These are phyloP conservation scores for Exobasidium cylindrosporum DNA, from an alignment of 1,284 basidiomycete genomes.

Conservation along the genomic window DNA sequence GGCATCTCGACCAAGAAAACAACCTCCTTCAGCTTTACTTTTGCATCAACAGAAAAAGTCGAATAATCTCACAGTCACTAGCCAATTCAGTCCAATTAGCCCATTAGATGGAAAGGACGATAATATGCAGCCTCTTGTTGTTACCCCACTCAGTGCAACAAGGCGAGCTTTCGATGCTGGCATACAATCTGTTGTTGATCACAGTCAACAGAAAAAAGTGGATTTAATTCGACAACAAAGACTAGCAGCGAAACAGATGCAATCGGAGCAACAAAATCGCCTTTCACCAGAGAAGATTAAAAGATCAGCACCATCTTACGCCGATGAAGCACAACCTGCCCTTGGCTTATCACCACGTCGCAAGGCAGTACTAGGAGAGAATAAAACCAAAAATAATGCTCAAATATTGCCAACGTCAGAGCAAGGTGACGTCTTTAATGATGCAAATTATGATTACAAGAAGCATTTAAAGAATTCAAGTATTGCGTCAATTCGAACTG, in stretches of 20 bases:
- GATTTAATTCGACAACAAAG: conserved; percentile 1
- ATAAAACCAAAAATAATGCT: conserved; percentile 5
- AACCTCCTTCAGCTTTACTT: conserved; percentile 33
- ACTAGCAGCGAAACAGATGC: conserved; percentile 1
- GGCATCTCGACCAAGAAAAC: conserved; percentile 25
- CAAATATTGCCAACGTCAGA: neutral
- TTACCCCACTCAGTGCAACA: conserved; percentile 33
- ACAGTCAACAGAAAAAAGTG: neutral
- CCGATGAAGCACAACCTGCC: neutral
- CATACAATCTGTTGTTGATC: neutral
- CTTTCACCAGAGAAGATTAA: conserved; percentile 3
- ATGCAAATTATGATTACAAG: neutral
- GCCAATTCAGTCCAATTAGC: conserved; percentile 31
- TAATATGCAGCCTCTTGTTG: conserved; percentile 17
- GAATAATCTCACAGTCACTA: conserved; percentile 17
- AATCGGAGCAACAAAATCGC: neutral
- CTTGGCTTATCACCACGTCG: neutral
- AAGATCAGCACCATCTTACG: neutral
- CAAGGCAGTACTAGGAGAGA: neutral
- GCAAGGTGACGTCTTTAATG: neutral
- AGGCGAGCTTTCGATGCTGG: conserved; percentile 23
- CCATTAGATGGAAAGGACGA: conserved; percentile 19
- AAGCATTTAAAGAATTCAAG: neutral
- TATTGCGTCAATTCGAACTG: neutral
- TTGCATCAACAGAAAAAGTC: conserved; percentile 12